Percentiles rank a stretch among this genome's conserved stretches.
Conservation (phyloP, 2,329 filamentous ascomycete species). For the Hypoxylon sp. region DNA sequence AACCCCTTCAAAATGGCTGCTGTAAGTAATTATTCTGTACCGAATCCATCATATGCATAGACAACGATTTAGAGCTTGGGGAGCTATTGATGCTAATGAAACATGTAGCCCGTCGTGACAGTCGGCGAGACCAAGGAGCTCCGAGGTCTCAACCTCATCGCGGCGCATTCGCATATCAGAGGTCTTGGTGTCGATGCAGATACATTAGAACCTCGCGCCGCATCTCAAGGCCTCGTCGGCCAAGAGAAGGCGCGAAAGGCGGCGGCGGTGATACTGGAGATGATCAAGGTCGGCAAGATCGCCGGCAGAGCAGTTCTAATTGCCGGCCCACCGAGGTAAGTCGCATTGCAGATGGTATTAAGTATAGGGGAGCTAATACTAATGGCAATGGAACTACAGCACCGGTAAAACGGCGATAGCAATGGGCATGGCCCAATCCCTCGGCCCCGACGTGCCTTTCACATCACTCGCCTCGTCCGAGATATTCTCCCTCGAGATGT, state of each 20-base stretch:
- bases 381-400: constrained; percentile 56
- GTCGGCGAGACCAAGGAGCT: constrained; percentile 96
- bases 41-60: not conserved
- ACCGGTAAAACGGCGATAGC: constrained; percentile 98
- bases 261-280: constrained; percentile 93
- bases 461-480: constrained; percentile 95
- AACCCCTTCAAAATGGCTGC: constrained; percentile 57
- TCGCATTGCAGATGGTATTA: not conserved
- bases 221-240: constrained; percentile 92
- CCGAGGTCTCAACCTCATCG: constrained; percentile 94
- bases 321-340: constrained; percentile 85
- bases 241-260: constrained; percentile 97
- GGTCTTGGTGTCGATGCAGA: constrained; percentile 93
- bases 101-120: constrained; percentile 69
- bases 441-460: constrained; percentile 94
- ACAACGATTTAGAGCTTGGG: not conserved
- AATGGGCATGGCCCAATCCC: constrained; percentile 97
- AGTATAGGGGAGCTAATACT: constrained; percentile 13
- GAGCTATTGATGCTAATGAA: constrained; percentile 30
- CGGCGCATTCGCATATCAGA: constrained; percentile 96
- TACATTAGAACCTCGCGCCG: constrained; percentile 83
- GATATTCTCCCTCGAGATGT: constrained; percentile 99
- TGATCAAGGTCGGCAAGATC: constrained; percentile 99
- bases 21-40: constrained; percentile 51
- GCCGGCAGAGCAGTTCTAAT: constrained; percentile 94